Evolutionary conservation across 331 rosid genomes (phyloP).

Genomic region (Rhamnella rubrinervis): DNA sequence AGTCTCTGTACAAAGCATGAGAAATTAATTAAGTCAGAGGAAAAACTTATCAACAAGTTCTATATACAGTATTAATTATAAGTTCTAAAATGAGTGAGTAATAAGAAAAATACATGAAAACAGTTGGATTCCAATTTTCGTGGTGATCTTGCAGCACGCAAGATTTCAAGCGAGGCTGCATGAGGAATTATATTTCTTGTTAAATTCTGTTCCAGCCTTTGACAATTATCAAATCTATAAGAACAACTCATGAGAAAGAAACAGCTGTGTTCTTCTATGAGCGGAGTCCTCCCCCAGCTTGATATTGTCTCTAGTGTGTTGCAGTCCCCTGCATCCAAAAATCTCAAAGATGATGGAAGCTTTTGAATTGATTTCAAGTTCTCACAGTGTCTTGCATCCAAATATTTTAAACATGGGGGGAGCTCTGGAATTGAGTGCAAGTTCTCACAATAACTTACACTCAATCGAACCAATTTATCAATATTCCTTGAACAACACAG

Average conservation of each 20-base stretch:
- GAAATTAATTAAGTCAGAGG: too few species aligned
- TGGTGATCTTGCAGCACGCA: background rate
- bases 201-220: background rate
- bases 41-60: too few species aligned
- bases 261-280: background rate
- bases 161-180: background rate
- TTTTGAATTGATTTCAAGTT: constrained; percentile 6
- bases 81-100: too few species aligned
- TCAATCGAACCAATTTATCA: too few species aligned
- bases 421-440: too few species aligned
- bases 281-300: background rate
- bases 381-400: background rate
- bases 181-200: background rate
- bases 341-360: background rate
- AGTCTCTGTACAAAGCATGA: too few species aligned
- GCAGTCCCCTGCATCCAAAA: background rate
- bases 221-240: background rate
- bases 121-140: too few species aligned
- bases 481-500: background rate
- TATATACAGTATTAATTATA: too few species aligned
- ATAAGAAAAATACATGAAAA: too few species aligned
- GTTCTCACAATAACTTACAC: too few species aligned
- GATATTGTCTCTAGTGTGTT: background rate
- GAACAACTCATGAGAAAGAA: too few species aligned
- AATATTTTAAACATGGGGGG: too few species aligned